These are phyloP conservation scores for Aspergillus baeticus DNA, from an alignment of 495 filamentous ascomycete genomes.

Conservation along the genomic window DNA sequence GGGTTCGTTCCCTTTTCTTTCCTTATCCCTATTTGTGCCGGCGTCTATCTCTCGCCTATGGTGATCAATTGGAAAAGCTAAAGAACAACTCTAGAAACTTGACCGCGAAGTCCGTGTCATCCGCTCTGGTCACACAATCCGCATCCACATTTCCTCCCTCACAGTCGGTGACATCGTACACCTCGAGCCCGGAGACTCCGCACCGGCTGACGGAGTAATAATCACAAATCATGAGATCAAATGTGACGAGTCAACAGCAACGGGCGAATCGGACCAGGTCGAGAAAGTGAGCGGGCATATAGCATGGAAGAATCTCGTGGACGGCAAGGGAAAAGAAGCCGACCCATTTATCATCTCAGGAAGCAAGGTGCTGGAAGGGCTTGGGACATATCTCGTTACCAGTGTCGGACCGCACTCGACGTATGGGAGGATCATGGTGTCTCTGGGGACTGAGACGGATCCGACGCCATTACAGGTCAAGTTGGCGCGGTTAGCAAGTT, in stretches of 20 bases:
- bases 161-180: constrained; percentile 82
- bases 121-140: constrained; percentile 69
- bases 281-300: constrained; percentile 57
- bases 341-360: constrained; percentile 96
- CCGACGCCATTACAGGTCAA: constrained; percentile 66
- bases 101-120: constrained; percentile 70
- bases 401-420: constrained; percentile 76
- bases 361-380: constrained; percentile 86
- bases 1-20: neutral
- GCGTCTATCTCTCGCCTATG: no score
- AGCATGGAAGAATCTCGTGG: constrained; percentile 68
- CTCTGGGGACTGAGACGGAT: constrained; percentile 76
- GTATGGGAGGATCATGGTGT: constrained; percentile 83
- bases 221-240: constrained; percentile 73
- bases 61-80: no score
- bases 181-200: constrained; percentile 81
- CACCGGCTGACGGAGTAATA: constrained; percentile 76
- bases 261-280: constrained; percentile 81
- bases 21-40: no score
- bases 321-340: constrained; percentile 57
- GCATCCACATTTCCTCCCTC: constrained; percentile 78
- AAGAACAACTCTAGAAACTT: constrained; percentile 52
- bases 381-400: constrained; percentile 78
- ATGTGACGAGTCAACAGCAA: constrained; percentile 83
- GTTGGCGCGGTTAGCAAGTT: constrained; percentile 58